Evolutionary conservation across 768 basidiomycete species (phyloP).

Genomic region (Myochromella boudieri): DNA sequence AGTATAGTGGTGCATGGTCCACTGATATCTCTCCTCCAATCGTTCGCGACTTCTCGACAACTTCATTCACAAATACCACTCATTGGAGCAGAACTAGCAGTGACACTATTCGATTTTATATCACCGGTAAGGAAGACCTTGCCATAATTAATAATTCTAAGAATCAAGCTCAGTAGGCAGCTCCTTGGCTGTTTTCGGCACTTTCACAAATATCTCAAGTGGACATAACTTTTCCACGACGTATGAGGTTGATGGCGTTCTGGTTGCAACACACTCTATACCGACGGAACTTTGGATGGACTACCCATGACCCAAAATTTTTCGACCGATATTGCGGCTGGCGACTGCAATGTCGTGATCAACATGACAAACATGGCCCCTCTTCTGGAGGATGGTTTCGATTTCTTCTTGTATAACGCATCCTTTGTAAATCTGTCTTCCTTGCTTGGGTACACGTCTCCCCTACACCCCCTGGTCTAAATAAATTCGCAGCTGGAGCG

Average conservation of each 20-base stretch:
- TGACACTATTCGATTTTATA: slow-evolving; percentile 32
- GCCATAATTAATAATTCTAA: slow-evolving; percentile 3
- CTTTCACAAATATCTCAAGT: slow-evolving; percentile 26
- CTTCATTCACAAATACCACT: slow-evolving; percentile 29
- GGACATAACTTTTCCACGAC: slow-evolving; percentile 34
- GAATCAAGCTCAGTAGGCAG: slow-evolving; percentile 26
- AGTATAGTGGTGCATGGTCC: slow-evolving; percentile 36
- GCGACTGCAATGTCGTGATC: slow-evolving; percentile 35
- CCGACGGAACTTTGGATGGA: slow-evolving; percentile 27
- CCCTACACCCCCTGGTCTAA: background rate
- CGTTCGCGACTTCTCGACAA: slow-evolving; percentile 25
- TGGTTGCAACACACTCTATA: slow-evolving; percentile 21
- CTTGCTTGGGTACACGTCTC: slow-evolving; percentile 15
- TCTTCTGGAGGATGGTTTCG: slow-evolving; percentile 33
- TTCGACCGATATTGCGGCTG: slow-evolving; percentile 31
- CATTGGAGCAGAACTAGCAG: slow-evolving; percentile 38
- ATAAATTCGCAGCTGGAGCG: slow-evolving; percentile 1
- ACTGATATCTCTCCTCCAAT: slow-evolving; percentile 17
- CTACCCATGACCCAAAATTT: slow-evolving; percentile 36
- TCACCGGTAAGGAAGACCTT: slow-evolving; percentile 29
- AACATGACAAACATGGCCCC: slow-evolving; percentile 34
- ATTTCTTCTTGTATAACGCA: slow-evolving; percentile 39
- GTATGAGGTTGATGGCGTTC: slow-evolving; percentile 36
- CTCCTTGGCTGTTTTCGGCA: slow-evolving; percentile 35
- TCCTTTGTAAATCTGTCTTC: slow-evolving; percentile 25